Percentiles rank a stretch among this genome's conserved stretches.
These are phyloP conservation scores for Diaporthe nobilis DNA, from an alignment of 2,329 filamentous ascomycete species.

Conservation along the genomic window DNA sequence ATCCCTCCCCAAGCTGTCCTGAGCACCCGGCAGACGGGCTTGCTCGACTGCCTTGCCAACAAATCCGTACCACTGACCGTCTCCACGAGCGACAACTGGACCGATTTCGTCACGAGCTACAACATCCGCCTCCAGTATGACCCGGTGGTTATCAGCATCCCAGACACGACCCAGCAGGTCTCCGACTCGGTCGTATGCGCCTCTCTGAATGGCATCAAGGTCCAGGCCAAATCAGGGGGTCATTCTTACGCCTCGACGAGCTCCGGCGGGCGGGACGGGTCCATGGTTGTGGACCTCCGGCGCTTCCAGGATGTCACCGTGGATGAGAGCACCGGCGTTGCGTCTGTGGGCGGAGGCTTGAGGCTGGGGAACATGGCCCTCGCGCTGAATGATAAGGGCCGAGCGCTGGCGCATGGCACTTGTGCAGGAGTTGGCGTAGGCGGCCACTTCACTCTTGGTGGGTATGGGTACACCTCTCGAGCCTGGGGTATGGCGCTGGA, in stretches of 20 bases:
- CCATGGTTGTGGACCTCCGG: constrained; percentile 67
- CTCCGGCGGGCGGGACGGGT: constrained; percentile 52
- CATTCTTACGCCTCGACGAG: constrained; percentile 68
- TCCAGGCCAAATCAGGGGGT: constrained; percentile 74
- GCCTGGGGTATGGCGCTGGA: constrained; percentile 72
- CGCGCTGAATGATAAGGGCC: constrained; percentile 61
- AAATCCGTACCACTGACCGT: background rate
- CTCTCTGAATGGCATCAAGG: constrained; percentile 60
- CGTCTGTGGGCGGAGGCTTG: constrained; percentile 67
- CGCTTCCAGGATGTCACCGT: constrained; percentile 68
- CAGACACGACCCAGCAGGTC: constrained; percentile 66
- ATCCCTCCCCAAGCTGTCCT: background rate
- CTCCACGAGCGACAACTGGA: background rate
- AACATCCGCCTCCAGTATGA: constrained; percentile 56
- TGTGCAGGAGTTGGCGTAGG: constrained; percentile 72
- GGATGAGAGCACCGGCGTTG: constrained; percentile 64
- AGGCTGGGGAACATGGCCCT: constrained; percentile 65
- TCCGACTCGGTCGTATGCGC: constrained; percentile 72
- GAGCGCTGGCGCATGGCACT: constrained; percentile 71
- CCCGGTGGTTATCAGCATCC: constrained; percentile 62
- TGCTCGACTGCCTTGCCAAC: constrained; percentile 2
- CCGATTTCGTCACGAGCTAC: background rate
- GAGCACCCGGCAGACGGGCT: background rate
- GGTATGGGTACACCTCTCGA: constrained; percentile 68
- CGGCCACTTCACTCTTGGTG: constrained; percentile 71